Conservation (phyloP, 495 filamentous ascomycete genomes). For the Acidiella bohemica region DNA sequence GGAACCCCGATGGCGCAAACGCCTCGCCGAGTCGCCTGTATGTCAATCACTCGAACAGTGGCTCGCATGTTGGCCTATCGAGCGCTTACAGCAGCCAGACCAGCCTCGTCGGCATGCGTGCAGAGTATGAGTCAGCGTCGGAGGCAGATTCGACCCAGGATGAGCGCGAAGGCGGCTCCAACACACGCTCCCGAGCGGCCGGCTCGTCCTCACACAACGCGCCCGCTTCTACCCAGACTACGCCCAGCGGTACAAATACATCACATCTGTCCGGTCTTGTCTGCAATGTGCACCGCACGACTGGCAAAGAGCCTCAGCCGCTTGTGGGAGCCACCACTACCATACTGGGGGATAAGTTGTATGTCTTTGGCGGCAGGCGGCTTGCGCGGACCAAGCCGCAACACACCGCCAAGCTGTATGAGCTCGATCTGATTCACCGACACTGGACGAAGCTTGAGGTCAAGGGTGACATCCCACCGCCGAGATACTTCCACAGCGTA, state of each 20-base stretch:
- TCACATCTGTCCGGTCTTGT: constrained; percentile 68
- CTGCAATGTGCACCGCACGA: constrained; percentile 86
- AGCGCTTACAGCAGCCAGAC: constrained; percentile 46
- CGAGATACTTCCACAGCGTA: constrained; percentile 92
- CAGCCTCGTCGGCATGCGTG: constrained; percentile 38
- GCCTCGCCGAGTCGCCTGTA: constrained; percentile 29
- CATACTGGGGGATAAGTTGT: constrained; percentile 83
- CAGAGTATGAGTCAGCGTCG: constrained; percentile 37
- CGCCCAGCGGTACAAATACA: constrained; percentile 17
- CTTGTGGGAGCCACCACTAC: constrained; percentile 93
- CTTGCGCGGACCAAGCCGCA: constrained; percentile 70
- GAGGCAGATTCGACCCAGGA: constrained; percentile 13
- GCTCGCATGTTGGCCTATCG: constrained; percentile 16
- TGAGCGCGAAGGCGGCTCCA: constrained; percentile 33
- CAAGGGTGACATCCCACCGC: constrained; percentile 70
- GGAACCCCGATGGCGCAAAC: constrained; percentile 44
- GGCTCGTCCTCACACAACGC: constrained; percentile 18
- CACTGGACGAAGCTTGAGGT: constrained; percentile 88
- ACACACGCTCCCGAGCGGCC: constrained; percentile 23
- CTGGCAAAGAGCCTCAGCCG: constrained; percentile 78
- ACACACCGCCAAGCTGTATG: constrained; percentile 79
- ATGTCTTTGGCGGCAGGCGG: constrained; percentile 86
- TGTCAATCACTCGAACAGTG: constrained; percentile 16
- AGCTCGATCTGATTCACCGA: constrained; percentile 76
- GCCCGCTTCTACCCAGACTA: constrained; percentile 16